A percentile compares a stretch with the other conserved stretches of the same genome.
Evolutionary conservation across 2,329 filamentous ascomycete genomes (phyloP).

Genomic region (Scedosporium minutisporum): DNA sequence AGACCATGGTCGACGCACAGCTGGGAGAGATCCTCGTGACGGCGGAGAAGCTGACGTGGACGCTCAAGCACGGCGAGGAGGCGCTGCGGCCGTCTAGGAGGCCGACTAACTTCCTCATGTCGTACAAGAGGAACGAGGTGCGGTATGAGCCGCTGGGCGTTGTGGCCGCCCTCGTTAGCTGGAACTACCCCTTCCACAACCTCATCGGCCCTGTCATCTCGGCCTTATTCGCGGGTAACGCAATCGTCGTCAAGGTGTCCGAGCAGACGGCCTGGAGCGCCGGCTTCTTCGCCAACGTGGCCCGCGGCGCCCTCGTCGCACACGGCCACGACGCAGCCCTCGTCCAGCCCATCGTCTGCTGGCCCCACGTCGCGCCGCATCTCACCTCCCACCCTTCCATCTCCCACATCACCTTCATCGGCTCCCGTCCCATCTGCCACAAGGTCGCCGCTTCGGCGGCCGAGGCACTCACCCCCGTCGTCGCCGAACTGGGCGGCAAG

Average conservation of each 20-base stretch:
- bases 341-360: conserved; percentile 78
- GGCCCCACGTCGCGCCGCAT: conserved; percentile 71
- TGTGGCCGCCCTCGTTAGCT: conserved; percentile 84
- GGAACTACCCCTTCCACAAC: conserved; percentile 98
- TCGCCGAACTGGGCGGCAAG: conserved; percentile 89
- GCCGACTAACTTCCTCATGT: conserved; percentile 86
- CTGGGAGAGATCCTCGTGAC: conserved; percentile 94
- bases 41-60: conserved; percentile 90
- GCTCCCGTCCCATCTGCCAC: conserved; percentile 76
- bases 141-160: conserved; percentile 88
- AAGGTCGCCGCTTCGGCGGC: conserved; percentile 81
- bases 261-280: conserved; percentile 95
- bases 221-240: conserved; percentile 83
- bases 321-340: conserved; percentile 77
- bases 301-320: conserved; percentile 65
- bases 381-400: conserved; percentile 79
- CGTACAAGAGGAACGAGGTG: conserved; percentile 88
- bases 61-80: conserved; percentile 78
- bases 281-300: conserved; percentile 70
- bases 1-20: conserved; percentile 89
- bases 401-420: conserved; percentile 91
- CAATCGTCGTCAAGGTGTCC: conserved; percentile 84
- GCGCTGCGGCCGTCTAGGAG: conserved; percentile 62
- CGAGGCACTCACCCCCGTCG: conserved; percentile 74
- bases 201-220: conserved; percentile 85